Base-by-base conservation (phyloP, 2,329 filamentous ascomycete genomes). In the Penicillium sp. region DNA sequence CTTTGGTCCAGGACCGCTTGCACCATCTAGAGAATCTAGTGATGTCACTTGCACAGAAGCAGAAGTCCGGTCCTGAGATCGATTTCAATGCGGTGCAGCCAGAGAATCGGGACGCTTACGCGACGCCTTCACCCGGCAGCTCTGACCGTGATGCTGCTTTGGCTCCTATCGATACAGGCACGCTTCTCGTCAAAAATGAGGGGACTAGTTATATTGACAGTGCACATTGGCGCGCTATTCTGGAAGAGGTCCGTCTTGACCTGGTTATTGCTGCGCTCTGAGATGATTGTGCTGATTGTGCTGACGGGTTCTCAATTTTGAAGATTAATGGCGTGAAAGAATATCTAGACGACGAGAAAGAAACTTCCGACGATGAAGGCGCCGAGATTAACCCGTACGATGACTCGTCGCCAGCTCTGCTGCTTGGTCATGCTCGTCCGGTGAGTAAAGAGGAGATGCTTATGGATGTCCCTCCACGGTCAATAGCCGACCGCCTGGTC, bases 1-100 rank as follows among this genome's bases (percentile, higher is more conserved):
- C 69, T 3, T 60, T 71, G 33, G 65, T 73, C 10, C 72, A 74
- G 50, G 70, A 73, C 53, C 70, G 72, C 16, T 61, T 74, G 16
- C 71, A 74, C 53, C 71, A 74, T 60, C 49, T 74, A 43, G 72
- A 74, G 52, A 74, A 74, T 50, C 46, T 74, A 41, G 71, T 74
- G 16, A 60, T 73, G 56, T 74, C 72, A 7, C 59, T 74, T 44
- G 65, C 71, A 10, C 70, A 74, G 59, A 64, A 70, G 44, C 65
- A 67, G 34, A 62, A 54, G 11, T 57, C 63, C 27, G 59, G 57
- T 9, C 29, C 47, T 5, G 33, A 49, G 6, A 16, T 44, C 15
- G 51, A 65, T 25, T 60, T 54, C 38, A 61, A 62, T 58, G n/a
- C 33, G n/a, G 25, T 19, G 5, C 48, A 49, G 48, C 11, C 53